These are phyloP conservation scores for Pseudoturritis turrita DNA, from an alignment of 345 rosid species.

Conservation along the genomic window DNA sequence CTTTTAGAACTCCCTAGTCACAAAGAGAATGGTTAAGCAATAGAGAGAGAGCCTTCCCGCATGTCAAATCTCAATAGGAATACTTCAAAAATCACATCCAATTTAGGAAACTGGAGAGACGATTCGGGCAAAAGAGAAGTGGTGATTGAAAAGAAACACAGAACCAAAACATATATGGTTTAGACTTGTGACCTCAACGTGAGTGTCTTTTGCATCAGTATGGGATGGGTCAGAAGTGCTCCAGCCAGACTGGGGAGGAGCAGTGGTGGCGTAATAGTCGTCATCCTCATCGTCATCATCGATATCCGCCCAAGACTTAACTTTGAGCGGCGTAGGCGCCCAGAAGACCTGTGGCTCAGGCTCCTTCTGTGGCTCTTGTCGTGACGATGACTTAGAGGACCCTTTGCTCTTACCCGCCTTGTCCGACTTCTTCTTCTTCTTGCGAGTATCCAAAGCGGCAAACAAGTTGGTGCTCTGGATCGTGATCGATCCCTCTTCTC, in stretches of 20 bases:
- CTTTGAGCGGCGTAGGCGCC: slow-evolving; percentile 46
- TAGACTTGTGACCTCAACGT: slow-evolving; percentile 32
- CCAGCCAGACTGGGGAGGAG: slow-evolving; percentile 45
- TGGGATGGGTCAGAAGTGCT: slow-evolving; percentile 24
- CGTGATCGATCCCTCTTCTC: slow-evolving; percentile 48
- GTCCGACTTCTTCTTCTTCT: slow-evolving; percentile 57
- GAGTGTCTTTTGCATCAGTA: slow-evolving; percentile 27
- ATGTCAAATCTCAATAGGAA: neutral
- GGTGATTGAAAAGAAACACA: neutral
- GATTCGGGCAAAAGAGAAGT: neutral
- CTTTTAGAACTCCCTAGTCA: neutral
- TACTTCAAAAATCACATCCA: neutral
- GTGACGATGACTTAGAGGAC: slow-evolving; percentile 31
- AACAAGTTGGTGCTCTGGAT: slow-evolving; percentile 55
- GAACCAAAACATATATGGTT: neutral
- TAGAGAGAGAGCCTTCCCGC: neutral
- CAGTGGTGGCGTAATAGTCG: slow-evolving; percentile 53
- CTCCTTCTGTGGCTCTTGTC: slow-evolving; percentile 30
- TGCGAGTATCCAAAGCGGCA: slow-evolving; percentile 52
- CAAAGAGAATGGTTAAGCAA: neutral
- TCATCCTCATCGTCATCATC: slow-evolving; percentile 53
- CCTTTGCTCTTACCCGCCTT: slow-evolving; percentile 37
- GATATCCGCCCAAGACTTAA: slow-evolving; percentile 57
- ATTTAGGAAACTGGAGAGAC: neutral
- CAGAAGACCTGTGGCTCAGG: slow-evolving; percentile 48